A percentile compares a stretch with the other conserved stretches of the same genome.
phyloP scores from a whole-genome alignment of 352 stramenopile species.

The Pythium chondricola region DNA sequence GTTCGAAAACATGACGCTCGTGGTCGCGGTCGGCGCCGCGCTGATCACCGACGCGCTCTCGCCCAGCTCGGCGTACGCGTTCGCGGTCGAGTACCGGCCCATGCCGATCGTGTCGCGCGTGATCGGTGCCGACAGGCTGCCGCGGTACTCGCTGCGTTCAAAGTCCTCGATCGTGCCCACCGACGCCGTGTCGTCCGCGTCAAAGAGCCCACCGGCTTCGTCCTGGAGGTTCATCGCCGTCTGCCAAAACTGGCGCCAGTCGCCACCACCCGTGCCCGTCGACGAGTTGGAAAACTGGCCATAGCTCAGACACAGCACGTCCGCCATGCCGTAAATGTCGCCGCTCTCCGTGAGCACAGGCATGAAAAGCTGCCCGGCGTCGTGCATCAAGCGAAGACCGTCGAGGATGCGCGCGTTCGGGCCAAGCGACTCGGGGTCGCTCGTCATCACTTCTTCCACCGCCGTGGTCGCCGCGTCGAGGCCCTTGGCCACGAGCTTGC shows the following conservation, averaged over 20 bases:
- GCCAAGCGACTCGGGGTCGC: conserved; percentile 68
- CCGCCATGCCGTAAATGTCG: conserved; percentile 81
- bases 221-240: conserved; percentile 84
- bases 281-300: conserved; percentile 82
- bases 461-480: conserved; percentile 65
- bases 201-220: conserved; percentile 70
- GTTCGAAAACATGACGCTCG: conserved; percentile 66
- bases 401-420: conserved; percentile 79
- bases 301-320: conserved; percentile 85
- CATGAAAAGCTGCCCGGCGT: conserved; percentile 81
- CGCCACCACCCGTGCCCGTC: conserved; percentile 55
- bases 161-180: conserved; percentile 89
- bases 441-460: conserved; percentile 83
- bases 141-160: conserved; percentile 75
- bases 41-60: conserved; percentile 86
- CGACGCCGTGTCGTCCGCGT: conserved; percentile 68
- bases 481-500: conserved; percentile 81
- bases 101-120: conserved; percentile 28
- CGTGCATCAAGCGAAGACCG: conserved; percentile 79
- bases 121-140: conserved; percentile 17
- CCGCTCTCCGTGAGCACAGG: conserved; percentile 70
- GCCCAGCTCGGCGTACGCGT: conserved; percentile 74
- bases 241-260: conserved; percentile 88
- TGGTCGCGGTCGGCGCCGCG: conserved; percentile 64
- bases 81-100: conserved; percentile 42